Conservation (phyloP, 2,329 filamentous ascomycete species). For the Fusarium sp. region DNA sequence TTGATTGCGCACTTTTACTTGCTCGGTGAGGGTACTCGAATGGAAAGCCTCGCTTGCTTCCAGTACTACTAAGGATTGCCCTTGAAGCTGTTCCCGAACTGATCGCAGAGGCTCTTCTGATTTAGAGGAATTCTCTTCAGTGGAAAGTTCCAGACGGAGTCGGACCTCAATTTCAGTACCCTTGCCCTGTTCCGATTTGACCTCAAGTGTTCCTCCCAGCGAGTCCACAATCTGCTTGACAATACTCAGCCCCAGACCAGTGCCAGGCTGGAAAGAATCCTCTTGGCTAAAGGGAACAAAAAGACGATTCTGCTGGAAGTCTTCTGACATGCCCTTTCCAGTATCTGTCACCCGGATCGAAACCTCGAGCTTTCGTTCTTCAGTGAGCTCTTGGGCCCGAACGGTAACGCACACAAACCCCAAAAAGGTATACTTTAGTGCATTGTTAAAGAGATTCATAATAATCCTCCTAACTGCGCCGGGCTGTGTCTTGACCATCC, state of each 20-base stretch:
- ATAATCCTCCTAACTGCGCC: constrained; percentile 67
- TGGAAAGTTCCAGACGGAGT: constrained; percentile 55
- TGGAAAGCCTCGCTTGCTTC: constrained; percentile 18
- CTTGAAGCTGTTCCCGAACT: constrained; percentile 31
- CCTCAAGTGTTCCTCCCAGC: constrained; percentile 69
- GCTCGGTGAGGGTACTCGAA: constrained; percentile 20
- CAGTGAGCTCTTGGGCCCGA: constrained; percentile 41
- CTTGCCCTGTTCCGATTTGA: constrained; percentile 65
- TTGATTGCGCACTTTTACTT: constrained; percentile 46
- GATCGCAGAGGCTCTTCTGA: constrained; percentile 35
- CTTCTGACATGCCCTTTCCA: constrained; percentile 73
- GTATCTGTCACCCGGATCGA: constrained; percentile 70
- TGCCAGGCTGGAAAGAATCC: constrained; percentile 70
- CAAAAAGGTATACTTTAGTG: constrained; percentile 70
- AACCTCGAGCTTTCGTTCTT: constrained; percentile 45
- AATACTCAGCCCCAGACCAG: constrained; percentile 73
- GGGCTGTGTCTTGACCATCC: constrained; percentile 67
- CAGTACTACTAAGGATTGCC: constrained; percentile 38
- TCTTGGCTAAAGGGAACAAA: constrained; percentile 76
- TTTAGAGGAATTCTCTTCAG: constrained; percentile 1
- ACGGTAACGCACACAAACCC: constrained; percentile 64
- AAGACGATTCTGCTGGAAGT: constrained; percentile 70
- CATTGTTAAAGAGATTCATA: constrained; percentile 74
- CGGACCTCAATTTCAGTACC: constrained; percentile 69
- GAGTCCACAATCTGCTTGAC: constrained; percentile 72